These are phyloP conservation scores for Coelastrella sp. DNA, from an alignment of 139 green algal genomes.

Conservation along the genomic window DNA sequence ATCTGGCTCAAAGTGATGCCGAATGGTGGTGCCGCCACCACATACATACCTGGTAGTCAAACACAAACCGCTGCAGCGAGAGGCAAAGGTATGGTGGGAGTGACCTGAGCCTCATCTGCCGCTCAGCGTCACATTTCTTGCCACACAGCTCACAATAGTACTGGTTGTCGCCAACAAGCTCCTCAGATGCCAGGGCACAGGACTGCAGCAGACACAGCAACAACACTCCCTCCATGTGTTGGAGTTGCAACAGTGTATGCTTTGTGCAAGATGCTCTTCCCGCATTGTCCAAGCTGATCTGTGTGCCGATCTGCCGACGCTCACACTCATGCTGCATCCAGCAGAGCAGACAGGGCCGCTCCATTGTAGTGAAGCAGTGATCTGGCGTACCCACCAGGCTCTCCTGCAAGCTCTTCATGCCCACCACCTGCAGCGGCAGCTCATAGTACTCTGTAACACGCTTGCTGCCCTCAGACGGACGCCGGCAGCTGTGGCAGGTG, in stretches of 20 bases:
- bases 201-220: background rate
- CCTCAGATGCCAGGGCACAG: conserved; percentile 71
- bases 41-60: conserved; percentile 76
- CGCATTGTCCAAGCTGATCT: too few species aligned
- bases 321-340: background rate
- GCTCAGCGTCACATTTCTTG: conserved; percentile 76
- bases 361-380: background rate
- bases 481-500: conserved; percentile 72
- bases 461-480: conserved; percentile 55
- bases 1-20: too few species aligned
- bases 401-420: conserved; percentile 9
- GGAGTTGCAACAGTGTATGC: too few species aligned
- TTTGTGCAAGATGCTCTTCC: too few species aligned
- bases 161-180: conserved; percentile 87
- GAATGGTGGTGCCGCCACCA: too few species aligned
- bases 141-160: conserved; percentile 86
- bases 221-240: background rate
- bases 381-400: conserved; percentile 50
- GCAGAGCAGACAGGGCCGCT: background rate
- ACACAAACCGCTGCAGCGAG: conserved; percentile 93
- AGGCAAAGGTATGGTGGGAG: conserved; percentile 89
- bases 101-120: conserved; percentile 71
- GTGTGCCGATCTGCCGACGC: background rate
- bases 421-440: conserved; percentile 83
- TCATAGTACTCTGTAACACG: conserved; percentile 85